Base-by-base conservation (phyloP, 805 yeast species). In the Candida bentonensis region DNA sequence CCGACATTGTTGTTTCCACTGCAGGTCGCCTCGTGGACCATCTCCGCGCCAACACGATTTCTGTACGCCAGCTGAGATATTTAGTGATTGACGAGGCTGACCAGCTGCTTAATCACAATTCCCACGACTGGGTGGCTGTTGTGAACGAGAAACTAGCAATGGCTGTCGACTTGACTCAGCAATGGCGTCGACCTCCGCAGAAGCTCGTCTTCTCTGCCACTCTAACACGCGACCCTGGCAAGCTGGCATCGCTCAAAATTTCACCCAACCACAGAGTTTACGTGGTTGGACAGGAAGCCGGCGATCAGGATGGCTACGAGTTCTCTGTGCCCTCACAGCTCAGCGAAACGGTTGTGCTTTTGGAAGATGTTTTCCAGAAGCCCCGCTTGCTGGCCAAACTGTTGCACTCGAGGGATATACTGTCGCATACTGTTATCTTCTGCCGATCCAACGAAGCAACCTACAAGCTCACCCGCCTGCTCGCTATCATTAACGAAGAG, bases 41-140 rank as follows among this genome's bases (percentile, higher is more conserved):
- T 42, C 41, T 62, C 20, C 41, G 42, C 15, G 49, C 56, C 54
- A 30, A 36, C 22, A 53, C 57, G 1, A 78, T 82, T 53, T 82
- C 94, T 46, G 60, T 87, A 47, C 60, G 63, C 21, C 66, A 70
- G 43, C 66, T 88, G 46, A 68, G 74, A 49, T 81, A 77, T 49
- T 60, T 89, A 26, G 79, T 84, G 2, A 70, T 88, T 62, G 98
- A 89, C 63, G 98, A 89, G 63, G 95, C 96, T 2, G 98, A 89
- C 64, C 70, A 87, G 51, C 83, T 89, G 86, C 82, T 92, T 51
- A 86, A 85, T 56, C 96, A 92, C 60, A 76, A 83, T 13, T 92
- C 86, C 62, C 96, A 92, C 62, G 86, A 87, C 59, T 92, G 99
- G 99, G 73, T 83, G 64, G 68, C 70, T 57, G 52, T 69, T 66